Conservation (phyloP, 257 asterid species). For the Galeopsis tetrahit region DNA sequence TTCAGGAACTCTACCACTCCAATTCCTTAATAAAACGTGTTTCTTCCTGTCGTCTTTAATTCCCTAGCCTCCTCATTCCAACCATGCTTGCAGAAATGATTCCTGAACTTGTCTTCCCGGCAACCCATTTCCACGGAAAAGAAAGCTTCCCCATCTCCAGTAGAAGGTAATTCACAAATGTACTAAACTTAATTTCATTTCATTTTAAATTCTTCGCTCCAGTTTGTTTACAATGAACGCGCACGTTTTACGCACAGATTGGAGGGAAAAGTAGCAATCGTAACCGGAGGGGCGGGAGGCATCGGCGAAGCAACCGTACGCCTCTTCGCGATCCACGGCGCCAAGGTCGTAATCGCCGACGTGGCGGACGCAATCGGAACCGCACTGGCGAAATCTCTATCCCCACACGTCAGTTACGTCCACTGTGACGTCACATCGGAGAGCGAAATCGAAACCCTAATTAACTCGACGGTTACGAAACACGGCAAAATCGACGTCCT, state of each 20-base stretch:
- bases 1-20: not conserved
- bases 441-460: slow-evolving; percentile 49
- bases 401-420: slow-evolving; percentile 46
- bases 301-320: slow-evolving; percentile 82
- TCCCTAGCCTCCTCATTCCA: not conserved
- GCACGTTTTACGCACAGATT: slow-evolving; percentile 39
- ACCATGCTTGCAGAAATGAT: slow-evolving; percentile 55
- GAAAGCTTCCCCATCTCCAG: slow-evolving; percentile 35
- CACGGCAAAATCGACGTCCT: slow-evolving; percentile 64
- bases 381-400: slow-evolving; percentile 46
- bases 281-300: slow-evolving; percentile 89
- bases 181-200: not conserved
- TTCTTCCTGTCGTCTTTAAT: not conserved
- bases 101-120: slow-evolving; percentile 42
- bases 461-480: slow-evolving; percentile 47
- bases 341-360: slow-evolving; percentile 69
- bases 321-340: slow-evolving; percentile 72
- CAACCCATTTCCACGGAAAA: slow-evolving; percentile 39
- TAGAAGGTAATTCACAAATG: slow-evolving; percentile 44
- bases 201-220: not conserved
- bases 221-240: no score
- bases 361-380: slow-evolving; percentile 59
- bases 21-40: not conserved
- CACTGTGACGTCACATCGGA: slow-evolving; percentile 77
- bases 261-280: slow-evolving; percentile 73